A percentile compares a stretch with the other conserved stretches of the same genome.
phyloP scores from a whole-genome alignment of 1,284 basidiomycete species.

The Cerrena zonata region DNA sequence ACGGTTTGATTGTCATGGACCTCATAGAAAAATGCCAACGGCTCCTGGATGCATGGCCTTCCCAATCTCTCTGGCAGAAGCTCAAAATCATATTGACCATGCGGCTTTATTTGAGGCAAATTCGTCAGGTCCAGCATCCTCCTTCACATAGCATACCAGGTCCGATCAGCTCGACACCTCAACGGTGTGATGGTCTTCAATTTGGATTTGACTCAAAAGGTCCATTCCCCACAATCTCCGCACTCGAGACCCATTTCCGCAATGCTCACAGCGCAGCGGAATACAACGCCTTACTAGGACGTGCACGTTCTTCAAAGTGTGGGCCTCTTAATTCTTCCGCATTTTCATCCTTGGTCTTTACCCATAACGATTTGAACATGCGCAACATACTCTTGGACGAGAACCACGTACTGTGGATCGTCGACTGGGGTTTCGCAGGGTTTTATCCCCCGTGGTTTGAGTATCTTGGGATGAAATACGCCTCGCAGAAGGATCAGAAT shows the following conservation, averaged over 20 bases:
- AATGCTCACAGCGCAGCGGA: constrained; percentile 7
- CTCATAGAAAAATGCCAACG: constrained; percentile 19
- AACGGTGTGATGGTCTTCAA: constrained; percentile 13
- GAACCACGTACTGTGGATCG: constrained; percentile 16
- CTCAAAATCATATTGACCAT: constrained; percentile 24
- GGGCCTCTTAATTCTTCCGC: neutral
- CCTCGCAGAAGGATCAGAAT: too few relatives aligned
- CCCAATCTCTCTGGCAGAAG: constrained; percentile 14
- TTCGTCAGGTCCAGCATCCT: too few relatives aligned
- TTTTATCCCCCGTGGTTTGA: constrained; percentile 19
- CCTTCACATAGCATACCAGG: neutral
- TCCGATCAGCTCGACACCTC: neutral
- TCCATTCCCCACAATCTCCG: constrained; percentile 4
- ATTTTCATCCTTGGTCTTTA: constrained; percentile 15
- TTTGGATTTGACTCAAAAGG: constrained; percentile 10
- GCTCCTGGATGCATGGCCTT: constrained; percentile 20
- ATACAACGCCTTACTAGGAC: constrained; percentile 1
- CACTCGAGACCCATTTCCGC: constrained; percentile 13
- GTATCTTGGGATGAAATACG: too few relatives aligned
- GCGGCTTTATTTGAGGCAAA: constrained; percentile 20
- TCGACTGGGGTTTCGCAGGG: constrained; percentile 18
- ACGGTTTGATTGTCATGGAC: constrained; percentile 18
- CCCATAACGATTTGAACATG: constrained; percentile 18
- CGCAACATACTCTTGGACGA: constrained; percentile 17
- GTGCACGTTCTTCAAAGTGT: neutral